Evolutionary conservation across 208 protist species (phyloP), one percentile per base, ranked within the genome.

Genomic region (Crithidia acanthocephali): DNA sequence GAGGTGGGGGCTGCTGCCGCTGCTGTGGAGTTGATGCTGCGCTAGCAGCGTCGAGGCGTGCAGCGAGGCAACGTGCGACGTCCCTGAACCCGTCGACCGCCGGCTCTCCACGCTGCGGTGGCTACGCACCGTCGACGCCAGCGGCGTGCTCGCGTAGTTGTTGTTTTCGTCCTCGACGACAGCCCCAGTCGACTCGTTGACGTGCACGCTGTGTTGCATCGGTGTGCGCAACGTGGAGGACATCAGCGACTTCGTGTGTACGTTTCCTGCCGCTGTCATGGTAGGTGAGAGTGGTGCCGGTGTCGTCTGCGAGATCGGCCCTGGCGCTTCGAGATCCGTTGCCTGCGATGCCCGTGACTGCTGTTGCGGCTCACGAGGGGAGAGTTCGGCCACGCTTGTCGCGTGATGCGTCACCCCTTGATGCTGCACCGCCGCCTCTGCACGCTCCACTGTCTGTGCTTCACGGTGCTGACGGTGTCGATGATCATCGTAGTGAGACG

Each of bases 31-130:
- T 2, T 27, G 15, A 0, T 64, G 42, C 40, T 48, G 42, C 42
- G 60, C 37, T 27, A 35, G 48, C 13, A 48, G 62, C 27, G 23
- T 27, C 20, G 64, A 58, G 25, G 27, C n/a, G 28, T 48, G 35
- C 51, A 51, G 5, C 15, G 64, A 35, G 1, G 32, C 32, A 7
- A 30, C 40, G 25, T 33, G 65, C 35, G 42, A 30, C 53, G 65
- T 53, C 55, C 64, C 53, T 16, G 44, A 45, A 0, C 42, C 65
- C 1, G 44, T 10, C 0, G 59, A 72, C 20, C 51, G 51, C 16
- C 58, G 65, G 27, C 65, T 72, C 35, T 72, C 65, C n/a, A 72
- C n/a, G 50, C 51, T 78, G 30, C n/a, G 65, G 28, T 45, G 50
- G 22, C 65, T 72, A 16, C 30, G 50, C 65, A 63, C 58, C 0